These are phyloP conservation scores for Neobulgaria alba DNA, from an alignment of 2,329 filamentous ascomycete species.

Conservation along the genomic window DNA sequence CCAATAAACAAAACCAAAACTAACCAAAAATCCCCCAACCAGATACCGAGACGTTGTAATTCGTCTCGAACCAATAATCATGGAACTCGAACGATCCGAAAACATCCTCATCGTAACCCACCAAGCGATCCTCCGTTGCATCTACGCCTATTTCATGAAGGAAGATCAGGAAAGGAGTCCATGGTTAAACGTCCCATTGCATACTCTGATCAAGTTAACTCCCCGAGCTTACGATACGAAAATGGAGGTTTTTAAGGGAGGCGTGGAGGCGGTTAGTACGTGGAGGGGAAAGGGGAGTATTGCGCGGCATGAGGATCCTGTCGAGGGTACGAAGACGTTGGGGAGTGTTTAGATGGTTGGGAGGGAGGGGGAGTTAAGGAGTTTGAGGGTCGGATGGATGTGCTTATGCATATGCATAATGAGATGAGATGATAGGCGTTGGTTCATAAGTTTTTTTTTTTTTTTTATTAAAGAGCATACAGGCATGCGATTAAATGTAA, in stretches of 20 bases:
- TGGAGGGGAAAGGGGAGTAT: constrained; percentile 92
- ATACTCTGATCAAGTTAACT: constrained; percentile 93
- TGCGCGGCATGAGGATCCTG: constrained; percentile 65
- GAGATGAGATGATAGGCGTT: too few relatives aligned
- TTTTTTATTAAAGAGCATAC: too few relatives aligned
- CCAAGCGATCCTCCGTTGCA: constrained; percentile 91
- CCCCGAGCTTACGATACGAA: constrained; percentile 90
- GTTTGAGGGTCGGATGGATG: constrained; percentile 5
- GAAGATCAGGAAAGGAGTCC: constrained; percentile 86
- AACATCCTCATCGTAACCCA: constrained; percentile 98
- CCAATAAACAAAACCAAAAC: too few relatives aligned
- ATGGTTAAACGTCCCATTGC: constrained; percentile 97
- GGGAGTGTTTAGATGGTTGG: too few relatives aligned
- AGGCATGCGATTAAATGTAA: too few relatives aligned
- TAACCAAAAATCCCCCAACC: constrained; percentile 5
- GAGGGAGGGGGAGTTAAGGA: too few relatives aligned
- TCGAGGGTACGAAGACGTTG: constrained; percentile 15
- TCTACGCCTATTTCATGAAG: constrained; percentile 99
- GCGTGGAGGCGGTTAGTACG: constrained; percentile 92
- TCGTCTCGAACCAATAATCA: constrained; percentile 96
- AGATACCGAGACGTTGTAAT: constrained; percentile 90
- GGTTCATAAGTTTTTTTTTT: too few relatives aligned
- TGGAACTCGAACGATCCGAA: constrained; percentile 93
- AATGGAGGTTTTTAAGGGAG: constrained; percentile 77
- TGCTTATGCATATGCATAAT: too few relatives aligned